Evolutionary conservation across 2,329 filamentous ascomycete species (phyloP), one percentile per base, ranked within the genome.

Genomic region (Diaporthe caulivora): DNA sequence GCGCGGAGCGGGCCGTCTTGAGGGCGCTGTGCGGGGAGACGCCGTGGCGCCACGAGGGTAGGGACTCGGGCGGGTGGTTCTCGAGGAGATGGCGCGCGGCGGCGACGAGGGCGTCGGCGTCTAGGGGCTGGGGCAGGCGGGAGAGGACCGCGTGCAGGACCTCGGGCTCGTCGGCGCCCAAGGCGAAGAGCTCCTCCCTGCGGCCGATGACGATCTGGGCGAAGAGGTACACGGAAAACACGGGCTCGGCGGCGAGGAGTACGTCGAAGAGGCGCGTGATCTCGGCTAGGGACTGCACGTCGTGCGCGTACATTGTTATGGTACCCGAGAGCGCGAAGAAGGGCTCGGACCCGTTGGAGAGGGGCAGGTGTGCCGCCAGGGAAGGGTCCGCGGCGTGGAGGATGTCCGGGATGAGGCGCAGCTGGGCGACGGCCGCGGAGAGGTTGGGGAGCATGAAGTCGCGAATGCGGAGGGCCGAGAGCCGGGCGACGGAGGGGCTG

Each of bases 381-480:
- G 87, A 85, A 6, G 92, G 89, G 81, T 98, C 95, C 31, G 92
- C 92, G 47, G 87, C 88, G 76, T 89, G 86, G 34, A 99, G 86
- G 72, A 99, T 93, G 72, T 94, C 91, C 9, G 95, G 95, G 71
- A 99, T 92, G 17, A 99, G 89, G 51, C 91, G 90, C n/a, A 99
- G 90, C 82, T 99, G 97, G 71, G 92, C 88, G 64, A 97, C 87
- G 29, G 95, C 94, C 3, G 95, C 94, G 18, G 90, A 87, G 57
- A 99, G 90, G 53, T 91, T 94, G 11, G 96, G 95, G 15, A 99
- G 91, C 97, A 99, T 98, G 82, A 98, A 99, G 84, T 99, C 97
- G 75, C 97, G 92, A 80, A 99, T 98, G 70, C 95, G 93, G 57
- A 98, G 89, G 42, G 95, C 87, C 3, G 95, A 98, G 73, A 99